phyloP scores from a whole-genome alignment of 192 early-diverging fungal genomes.

The Backusella macrospora region DNA sequence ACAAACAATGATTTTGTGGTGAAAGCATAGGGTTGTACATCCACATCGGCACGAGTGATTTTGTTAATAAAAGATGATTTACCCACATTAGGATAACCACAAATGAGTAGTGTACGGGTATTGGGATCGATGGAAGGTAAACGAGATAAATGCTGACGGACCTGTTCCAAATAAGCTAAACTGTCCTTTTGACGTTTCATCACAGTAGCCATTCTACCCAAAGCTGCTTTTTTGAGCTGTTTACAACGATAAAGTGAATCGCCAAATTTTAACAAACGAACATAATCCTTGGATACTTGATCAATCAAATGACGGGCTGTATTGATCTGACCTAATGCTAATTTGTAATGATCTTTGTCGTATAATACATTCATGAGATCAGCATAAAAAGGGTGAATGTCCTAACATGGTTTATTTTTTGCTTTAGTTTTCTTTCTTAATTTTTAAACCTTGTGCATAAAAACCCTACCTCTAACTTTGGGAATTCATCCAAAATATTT shows the following conservation, averaged over 20 bases:
- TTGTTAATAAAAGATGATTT: slow-evolving; percentile 99
- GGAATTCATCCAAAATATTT: slow-evolving; percentile 93
- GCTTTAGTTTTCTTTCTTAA: too few species aligned
- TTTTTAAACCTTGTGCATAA: not conserved
- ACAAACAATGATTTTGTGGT: slow-evolving; percentile 99
- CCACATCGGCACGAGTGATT: slow-evolving; percentile 97
- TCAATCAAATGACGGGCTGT: slow-evolving; percentile 97
- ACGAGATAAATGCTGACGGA: slow-evolving; percentile 98
- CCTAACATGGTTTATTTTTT: slow-evolving; percentile 48
- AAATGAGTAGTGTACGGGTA: slow-evolving; percentile 97
- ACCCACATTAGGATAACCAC: slow-evolving; percentile 99
- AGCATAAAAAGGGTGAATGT: slow-evolving; percentile 99
- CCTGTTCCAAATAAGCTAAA: slow-evolving; percentile 97
- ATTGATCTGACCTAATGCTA: slow-evolving; percentile 98
- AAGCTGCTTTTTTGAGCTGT: slow-evolving; percentile 96
- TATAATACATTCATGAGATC: slow-evolving; percentile 99
- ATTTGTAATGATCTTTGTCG: slow-evolving; percentile 99
- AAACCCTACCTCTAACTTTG: slow-evolving; percentile 86
- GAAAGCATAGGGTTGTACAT: slow-evolving; percentile 99
- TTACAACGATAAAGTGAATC: slow-evolving; percentile 99
- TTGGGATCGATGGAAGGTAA: slow-evolving; percentile 99
- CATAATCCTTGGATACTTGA: slow-evolving; percentile 97
- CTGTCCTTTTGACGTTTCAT: slow-evolving; percentile 99
- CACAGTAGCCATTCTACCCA: slow-evolving; percentile 99
- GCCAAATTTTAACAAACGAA: slow-evolving; percentile 96